Evolutionary conservation across 441 rosid species (phyloP).

Genomic region (Raphanus hybrid): DNA sequence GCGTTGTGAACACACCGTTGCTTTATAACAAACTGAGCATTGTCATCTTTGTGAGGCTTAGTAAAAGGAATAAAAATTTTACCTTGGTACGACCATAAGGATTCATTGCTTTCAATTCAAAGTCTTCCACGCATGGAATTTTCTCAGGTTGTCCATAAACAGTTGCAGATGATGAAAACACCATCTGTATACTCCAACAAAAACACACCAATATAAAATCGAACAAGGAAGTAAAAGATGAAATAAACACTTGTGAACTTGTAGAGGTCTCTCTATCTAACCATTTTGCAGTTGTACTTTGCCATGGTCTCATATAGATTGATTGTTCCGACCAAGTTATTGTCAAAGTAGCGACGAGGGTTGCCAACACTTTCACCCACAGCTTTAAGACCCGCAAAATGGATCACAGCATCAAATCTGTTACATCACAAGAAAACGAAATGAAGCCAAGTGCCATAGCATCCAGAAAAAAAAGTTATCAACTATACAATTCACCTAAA

Average conservation of each 20-base stretch:
- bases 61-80: neutral
- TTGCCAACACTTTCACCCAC: conserved; percentile 67
- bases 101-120: conserved; percentile 64
- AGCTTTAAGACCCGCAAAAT: conserved; percentile 79
- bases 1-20: neutral
- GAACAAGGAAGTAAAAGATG: neutral
- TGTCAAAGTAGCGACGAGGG: conserved; percentile 70
- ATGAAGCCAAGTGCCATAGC: too few relatives aligned
- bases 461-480: too few relatives aligned
- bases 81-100: conserved; percentile 88
- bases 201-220: neutral
- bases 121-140: conserved; percentile 69
- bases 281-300: conserved; percentile 70
- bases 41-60: neutral
- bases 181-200: conserved; percentile 50
- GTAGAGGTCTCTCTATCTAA: conserved; percentile 22
- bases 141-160: conserved; percentile 79
- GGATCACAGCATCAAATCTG: conserved; percentile 77
- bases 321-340: conserved; percentile 74
- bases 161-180: conserved; percentile 82
- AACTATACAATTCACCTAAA: too few relatives aligned
- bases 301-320: conserved; percentile 71
- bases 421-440: neutral
- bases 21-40: neutral
- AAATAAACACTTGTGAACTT: conserved; percentile 6